Base-by-base conservation (phyloP, 768 basidiomycete genomes). In the Floccularia luteovirens region DNA sequence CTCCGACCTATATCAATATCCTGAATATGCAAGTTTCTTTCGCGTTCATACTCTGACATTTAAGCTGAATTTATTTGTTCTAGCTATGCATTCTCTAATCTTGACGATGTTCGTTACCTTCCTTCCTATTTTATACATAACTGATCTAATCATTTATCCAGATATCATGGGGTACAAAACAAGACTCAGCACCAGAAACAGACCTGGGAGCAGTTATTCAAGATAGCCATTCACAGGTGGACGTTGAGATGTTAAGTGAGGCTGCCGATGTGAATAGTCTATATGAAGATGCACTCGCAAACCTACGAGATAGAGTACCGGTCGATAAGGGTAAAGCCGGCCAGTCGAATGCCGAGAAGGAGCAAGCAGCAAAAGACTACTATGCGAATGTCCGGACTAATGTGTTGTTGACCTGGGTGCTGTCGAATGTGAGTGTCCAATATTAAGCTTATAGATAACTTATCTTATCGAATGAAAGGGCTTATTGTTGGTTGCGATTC, bases 111-210 rank as follows among this genome's bases (percentile, higher is more conserved):
- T 17, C 47, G 77, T 63, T 6, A 20, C 8, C 36, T 22, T 49
- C 44, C 30, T 21, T 34, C 22, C 25, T 43, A 34, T 28, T 46
- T 46, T 41, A 14, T 49, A 21, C 42, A n/a, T 50, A 36, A 24
- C 35, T 43, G 12, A 17, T 23, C 31, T 17, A 14, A 25, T 25
- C 31, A 20, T 25, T 17, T 32, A 17, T 40, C 3, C 51, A 87
- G 83, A 88, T 89, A 31, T 89, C 89, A 19, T 90, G 92, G 92
- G 92, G 92, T 4, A 97, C 92, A n/a, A 97, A 97, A 60, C 86
- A 90, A 61, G 87, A 90, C 48, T 74, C 74, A 6, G 63, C 71
- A 2, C 70, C 75, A 0, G 81, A 85, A 38, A 72, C 74, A 0
- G 90, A 94, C 54, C 77, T 96, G 13, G 90, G 90, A 7, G 78